Evolutionary conservation across 1,284 basidiomycete species (phyloP), one percentile per base, ranked within the genome.

Genomic region (Ceratobasidium sp.): DNA sequence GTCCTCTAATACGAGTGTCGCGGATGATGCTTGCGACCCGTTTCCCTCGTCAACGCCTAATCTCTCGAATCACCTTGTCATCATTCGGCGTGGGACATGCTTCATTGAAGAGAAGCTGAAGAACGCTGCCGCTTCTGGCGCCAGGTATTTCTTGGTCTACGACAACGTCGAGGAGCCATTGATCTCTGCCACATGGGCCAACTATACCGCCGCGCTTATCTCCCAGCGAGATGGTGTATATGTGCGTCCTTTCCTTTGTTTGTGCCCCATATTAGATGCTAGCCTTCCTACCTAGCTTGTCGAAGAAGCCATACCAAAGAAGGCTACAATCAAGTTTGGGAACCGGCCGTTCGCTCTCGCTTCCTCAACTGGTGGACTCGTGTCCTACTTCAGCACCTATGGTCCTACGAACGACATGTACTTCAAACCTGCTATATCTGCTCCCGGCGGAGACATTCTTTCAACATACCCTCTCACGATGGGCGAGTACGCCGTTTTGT

Each of bases 401-500:
- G 90, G 90, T 0, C 91, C 91, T 3, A 87, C 89, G 12, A 88
- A 91, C 82, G 91, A 92, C 81, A 85, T 91, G 82, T 88, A 84
- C 83, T 87, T 90, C 82, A 88, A 89, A 78, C 90, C 91, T 9
- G 86, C 88, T 1, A 83, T 91, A 42, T 85, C 88, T 26, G 90
- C 91, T n/a, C 91, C 91, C 0, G 92, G 91, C 74, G 89, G 88
- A 12, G 88, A 88, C 79, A 91, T 92, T 76, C 85, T 92, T 23
- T 91, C 88, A n/a, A 91, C 90, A 3, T 84, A 87, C 65, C 89
- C 89, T 1, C 52, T 59, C 81, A 48, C 46, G 12, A 10, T 12
- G 17, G 46, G 46, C 46, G 84, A 84, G 13, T 87, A 86, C 78
- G 85, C 84, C 7, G 84, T 89, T 66, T 80, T 84, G 57, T 90